Conservation (phyloP, 306 rosid genomes). For the Betula pendula region DNA sequence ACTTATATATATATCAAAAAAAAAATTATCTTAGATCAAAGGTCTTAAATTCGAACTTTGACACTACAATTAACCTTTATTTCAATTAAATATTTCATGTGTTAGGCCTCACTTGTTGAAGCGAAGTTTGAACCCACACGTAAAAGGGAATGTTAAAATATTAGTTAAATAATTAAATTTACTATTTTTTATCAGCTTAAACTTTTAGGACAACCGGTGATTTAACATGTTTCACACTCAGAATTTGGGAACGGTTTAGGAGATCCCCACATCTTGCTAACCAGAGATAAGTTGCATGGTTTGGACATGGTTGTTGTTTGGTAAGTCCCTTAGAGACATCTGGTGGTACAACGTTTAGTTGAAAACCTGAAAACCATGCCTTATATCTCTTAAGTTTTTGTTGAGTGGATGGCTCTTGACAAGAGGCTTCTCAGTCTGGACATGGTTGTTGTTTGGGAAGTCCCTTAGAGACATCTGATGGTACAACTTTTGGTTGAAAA, state of each 20-base stretch:
- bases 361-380: not conserved
- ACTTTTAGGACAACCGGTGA: no score
- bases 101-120: no score
- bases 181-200: no score
- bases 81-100: no score
- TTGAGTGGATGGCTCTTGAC: not conserved
- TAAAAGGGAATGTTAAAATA: no score
- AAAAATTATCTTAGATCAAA: no score
- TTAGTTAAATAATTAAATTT: no score
- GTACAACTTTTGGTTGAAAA: not conserved
- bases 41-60: no score
- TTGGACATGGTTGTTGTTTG: not conserved
- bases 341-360: not conserved
- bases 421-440: not conserved
- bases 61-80: no score
- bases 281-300: not conserved
- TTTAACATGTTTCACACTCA: not conserved
- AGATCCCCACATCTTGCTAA: no score
- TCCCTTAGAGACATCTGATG: not conserved
- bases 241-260: not conserved
- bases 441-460: not conserved
- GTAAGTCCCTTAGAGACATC: not conserved
- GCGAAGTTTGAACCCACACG: no score
- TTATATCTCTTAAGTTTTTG: not conserved
- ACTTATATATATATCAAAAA: no score